Evolutionary conservation across 305 asterid species (phyloP).

Genomic region (Plantago lanceolata): DNA sequence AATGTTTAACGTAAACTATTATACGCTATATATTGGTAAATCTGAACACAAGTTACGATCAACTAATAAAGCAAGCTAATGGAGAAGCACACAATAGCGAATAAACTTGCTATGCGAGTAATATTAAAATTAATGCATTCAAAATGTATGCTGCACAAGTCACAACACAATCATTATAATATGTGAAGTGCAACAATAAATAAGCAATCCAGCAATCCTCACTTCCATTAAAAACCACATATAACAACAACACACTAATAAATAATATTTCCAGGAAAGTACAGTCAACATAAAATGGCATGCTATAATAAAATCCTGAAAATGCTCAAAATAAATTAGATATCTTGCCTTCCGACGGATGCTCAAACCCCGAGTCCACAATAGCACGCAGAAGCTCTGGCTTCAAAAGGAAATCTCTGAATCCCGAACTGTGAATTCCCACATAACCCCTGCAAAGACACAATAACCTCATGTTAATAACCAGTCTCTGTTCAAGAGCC

Average conservation of each 20-base stretch:
- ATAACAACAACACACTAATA: neutral
- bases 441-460: conserved; percentile 67
- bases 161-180: too few relatives aligned
- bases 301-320: neutral
- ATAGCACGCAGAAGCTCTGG: conserved; percentile 91
- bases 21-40: neutral
- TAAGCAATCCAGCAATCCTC: too few relatives aligned
- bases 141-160: too few relatives aligned
- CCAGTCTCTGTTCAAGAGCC: neutral
- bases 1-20: neutral
- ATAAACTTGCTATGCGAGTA: too few relatives aligned
- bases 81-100: neutral
- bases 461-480: neutral
- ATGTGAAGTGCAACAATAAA: too few relatives aligned
- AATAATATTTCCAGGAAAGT: too few relatives aligned
- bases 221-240: neutral
- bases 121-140: too few relatives aligned
- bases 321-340: neutral
- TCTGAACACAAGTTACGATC: neutral
- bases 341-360: conserved; percentile 88
- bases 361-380: conserved; percentile 94
- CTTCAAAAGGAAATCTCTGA: conserved; percentile 88
- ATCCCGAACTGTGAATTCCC: conserved; percentile 93
- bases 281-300: neutral
- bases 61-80: neutral